Conservation (phyloP, 352 stramenopile species). For the Phytopythium sindhum region DNA sequence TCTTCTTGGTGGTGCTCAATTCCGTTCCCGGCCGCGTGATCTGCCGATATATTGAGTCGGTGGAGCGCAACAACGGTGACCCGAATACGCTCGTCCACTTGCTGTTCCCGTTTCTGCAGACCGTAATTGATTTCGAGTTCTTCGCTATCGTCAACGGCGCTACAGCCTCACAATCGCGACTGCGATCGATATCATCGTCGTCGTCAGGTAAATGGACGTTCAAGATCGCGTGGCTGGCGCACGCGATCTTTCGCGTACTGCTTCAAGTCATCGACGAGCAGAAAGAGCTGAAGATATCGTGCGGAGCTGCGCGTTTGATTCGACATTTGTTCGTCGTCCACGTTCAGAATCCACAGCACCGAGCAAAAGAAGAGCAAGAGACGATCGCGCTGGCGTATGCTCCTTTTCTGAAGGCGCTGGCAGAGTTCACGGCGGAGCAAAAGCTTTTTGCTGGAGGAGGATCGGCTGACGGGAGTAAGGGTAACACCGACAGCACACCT, state of each 20-base stretch:
- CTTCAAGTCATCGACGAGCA: constrained; percentile 52
- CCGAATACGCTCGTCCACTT: constrained; percentile 59
- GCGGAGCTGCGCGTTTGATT: constrained; percentile 46
- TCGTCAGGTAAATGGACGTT: neutral
- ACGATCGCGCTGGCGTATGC: constrained; percentile 61
- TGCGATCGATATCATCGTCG: neutral
- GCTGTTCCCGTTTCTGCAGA: constrained; percentile 61
- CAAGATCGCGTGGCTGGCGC: constrained; percentile 45
- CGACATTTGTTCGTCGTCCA: constrained; percentile 64
- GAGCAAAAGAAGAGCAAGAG: constrained; percentile 45
- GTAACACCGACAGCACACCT: constrained; percentile 1
- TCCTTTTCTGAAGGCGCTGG: constrained; percentile 39
- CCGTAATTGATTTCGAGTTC: constrained; percentile 67
- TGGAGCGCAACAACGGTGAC: constrained; percentile 34
- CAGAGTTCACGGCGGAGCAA: constrained; percentile 43
- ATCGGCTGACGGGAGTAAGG: neutral
- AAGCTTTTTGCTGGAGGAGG: constrained; percentile 29
- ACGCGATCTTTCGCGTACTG: constrained; percentile 48
- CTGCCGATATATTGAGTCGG: constrained; percentile 35
- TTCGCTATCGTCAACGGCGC: constrained; percentile 64
- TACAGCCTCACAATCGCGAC: neutral
- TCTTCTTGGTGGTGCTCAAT: constrained; percentile 57
- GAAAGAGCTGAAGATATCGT: constrained; percentile 56
- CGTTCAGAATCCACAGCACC: constrained; percentile 45
- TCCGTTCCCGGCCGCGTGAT: constrained; percentile 40